These are phyloP conservation scores for Fusarium subglutinans DNA, from an alignment of 2,329 filamentous ascomycete species.

Conservation along the genomic window DNA sequence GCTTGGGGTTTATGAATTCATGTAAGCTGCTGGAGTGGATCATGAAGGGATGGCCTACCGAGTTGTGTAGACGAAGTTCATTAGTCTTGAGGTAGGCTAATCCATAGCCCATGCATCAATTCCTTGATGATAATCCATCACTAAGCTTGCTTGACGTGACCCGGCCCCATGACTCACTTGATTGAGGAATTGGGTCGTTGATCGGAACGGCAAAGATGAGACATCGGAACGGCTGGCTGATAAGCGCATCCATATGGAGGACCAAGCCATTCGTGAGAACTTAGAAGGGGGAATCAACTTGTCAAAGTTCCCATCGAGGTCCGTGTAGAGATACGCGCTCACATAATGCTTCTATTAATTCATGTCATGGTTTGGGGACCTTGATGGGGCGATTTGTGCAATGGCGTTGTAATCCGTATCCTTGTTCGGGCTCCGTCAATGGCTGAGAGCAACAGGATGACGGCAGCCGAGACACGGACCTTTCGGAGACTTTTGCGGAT, in stretches of 20 bases:
- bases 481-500: not conserved
- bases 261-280: too few species aligned
- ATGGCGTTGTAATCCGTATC: not conserved
- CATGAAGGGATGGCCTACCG: accelerated
- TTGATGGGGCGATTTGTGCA: not conserved
- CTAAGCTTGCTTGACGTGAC: accelerated
- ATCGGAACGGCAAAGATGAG: not conserved
- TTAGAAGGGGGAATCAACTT: not conserved
- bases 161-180: too few species aligned
- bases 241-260: too few species aligned
- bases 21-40: too few species aligned
- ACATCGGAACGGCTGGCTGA: accelerated
- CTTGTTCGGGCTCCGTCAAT: not conserved
- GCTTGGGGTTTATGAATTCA: accelerated
- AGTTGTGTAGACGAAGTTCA: not conserved
- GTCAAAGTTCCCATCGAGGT: accelerated
- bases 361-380: not conserved
- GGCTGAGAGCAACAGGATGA: not conserved
- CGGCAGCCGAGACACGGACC: not conserved
- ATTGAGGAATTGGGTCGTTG: too few species aligned
- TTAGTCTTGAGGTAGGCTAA: accelerated
- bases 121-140: accelerated
- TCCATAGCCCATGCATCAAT: not conserved
- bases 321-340: not conserved
- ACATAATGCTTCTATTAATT: too few species aligned